Conservation (phyloP, 2,329 filamentous ascomycete genomes). For the Canariomyces notabilis region DNA sequence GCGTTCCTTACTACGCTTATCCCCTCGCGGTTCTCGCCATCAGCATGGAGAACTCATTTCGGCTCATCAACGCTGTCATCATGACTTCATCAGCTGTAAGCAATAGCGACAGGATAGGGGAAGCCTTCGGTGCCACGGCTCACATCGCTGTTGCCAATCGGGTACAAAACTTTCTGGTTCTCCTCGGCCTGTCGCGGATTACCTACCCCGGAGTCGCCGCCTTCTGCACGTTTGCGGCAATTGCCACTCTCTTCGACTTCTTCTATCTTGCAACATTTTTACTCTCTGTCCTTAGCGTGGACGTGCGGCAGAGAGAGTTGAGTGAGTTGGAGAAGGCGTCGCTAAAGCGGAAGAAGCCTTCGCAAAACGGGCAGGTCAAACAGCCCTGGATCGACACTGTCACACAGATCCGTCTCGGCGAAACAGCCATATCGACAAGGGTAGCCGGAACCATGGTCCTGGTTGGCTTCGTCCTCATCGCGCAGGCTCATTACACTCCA, state of each 20-base stretch:
- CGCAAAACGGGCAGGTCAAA: conserved; percentile 13
- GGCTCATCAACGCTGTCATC: conserved; percentile 72
- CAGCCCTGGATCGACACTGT: conserved; percentile 58
- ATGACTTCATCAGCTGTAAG: conserved; percentile 63
- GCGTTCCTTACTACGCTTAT: conserved; percentile 68
- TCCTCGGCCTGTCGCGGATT: conserved; percentile 60
- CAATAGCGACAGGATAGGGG: conserved; percentile 64
- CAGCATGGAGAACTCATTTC: conserved; percentile 74
- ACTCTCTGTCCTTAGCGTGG: conserved; percentile 70
- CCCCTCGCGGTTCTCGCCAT: conserved; percentile 72
- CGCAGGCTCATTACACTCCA: conserved; percentile 75
- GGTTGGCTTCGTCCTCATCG: conserved; percentile 64
- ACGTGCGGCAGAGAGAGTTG: conserved; percentile 70
- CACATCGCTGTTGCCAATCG: conserved; percentile 64
- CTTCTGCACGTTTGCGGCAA: conserved; percentile 70
- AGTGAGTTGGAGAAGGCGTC: conserved; percentile 61
- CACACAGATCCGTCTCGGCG: conserved; percentile 47
- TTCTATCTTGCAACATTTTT: conserved; percentile 78
- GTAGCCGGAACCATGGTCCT: conserved; percentile 71
- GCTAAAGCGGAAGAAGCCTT: conserved; percentile 34
- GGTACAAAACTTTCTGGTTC: conserved; percentile 61
- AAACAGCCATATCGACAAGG: conserved; percentile 63
- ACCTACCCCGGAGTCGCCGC: conserved; percentile 67
- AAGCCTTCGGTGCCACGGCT: conserved; percentile 68
- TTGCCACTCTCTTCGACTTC: conserved; percentile 71